Conservation (phyloP, 2,329 filamentous ascomycete genomes). For the Endothia cerciana region DNA sequence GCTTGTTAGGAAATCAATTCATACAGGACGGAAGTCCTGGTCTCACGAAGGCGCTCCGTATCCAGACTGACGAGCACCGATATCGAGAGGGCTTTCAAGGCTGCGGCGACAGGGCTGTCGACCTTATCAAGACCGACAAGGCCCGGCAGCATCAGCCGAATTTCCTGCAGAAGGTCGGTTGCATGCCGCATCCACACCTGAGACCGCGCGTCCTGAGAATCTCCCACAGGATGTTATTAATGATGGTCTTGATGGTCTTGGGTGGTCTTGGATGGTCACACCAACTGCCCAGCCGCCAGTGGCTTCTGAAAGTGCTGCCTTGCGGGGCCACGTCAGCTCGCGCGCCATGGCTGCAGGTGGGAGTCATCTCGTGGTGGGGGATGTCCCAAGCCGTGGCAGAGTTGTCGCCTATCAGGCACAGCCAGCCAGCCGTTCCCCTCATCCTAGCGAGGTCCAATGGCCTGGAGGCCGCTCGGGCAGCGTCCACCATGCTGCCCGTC, state of each 20-base stretch:
- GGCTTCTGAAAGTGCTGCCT: conserved; percentile 24
- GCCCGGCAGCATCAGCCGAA: neutral
- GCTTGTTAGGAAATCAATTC: neutral
- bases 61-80: neutral
- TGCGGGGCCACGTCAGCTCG: conserved; percentile 32
- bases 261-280: neutral
- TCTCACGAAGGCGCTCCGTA: neutral
- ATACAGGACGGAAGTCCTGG: neutral
- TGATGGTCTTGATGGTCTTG: neutral
- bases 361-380: conserved; percentile 20
- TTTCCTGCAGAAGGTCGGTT: neutral
- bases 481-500: conserved; percentile 7
- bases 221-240: neutral
- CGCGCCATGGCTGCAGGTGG: conserved; percentile 16
- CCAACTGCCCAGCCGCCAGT: neutral
- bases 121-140: neutral
- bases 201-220: conserved; percentile 16
- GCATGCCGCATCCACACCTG: neutral
- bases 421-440: no score
- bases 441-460: neutral
- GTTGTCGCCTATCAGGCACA: conserved; percentile 3
- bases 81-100: neutral
- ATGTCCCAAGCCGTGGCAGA: conserved; percentile 18
- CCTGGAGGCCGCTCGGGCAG: conserved; percentile 3
- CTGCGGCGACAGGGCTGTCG: neutral